Evolutionary conservation across 164 flowering plant species (phyloP).

Genomic region (Brasenia schreberi): DNA sequence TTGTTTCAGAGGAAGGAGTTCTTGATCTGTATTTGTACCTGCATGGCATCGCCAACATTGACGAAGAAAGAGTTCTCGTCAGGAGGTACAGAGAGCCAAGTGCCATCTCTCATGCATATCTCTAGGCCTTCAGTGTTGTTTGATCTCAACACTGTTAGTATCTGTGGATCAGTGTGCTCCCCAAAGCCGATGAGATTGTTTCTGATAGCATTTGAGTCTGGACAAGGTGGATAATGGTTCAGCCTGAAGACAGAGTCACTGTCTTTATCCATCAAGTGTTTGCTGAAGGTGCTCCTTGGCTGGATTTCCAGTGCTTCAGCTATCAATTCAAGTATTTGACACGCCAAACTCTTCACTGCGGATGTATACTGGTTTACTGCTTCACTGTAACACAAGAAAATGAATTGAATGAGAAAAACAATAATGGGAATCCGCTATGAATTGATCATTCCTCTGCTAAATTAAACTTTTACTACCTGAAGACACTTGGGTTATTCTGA

Average conservation of each 20-base stretch:
- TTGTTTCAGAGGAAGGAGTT: neutral
- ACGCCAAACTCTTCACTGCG: conserved; percentile 37
- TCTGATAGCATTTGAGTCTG: conserved; percentile 30
- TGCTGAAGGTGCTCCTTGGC: conserved; percentile 40
- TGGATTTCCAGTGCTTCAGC: conserved; percentile 48
- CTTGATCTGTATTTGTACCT: conserved; percentile 32
- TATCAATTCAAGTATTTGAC: conserved; percentile 43
- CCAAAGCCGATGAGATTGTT: conserved; percentile 67
- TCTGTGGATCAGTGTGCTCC: conserved; percentile 96
- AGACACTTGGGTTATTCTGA: conserved; percentile 26
- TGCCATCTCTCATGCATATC: conserved; percentile 61
- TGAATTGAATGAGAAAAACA: neutral
- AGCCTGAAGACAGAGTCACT: conserved; percentile 75
- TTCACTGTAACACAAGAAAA: conserved; percentile 16
- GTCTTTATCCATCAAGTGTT: conserved; percentile 40
- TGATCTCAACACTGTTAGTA: conserved; percentile 68
- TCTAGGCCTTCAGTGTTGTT: conserved; percentile 73
- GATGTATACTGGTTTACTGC: conserved; percentile 34
- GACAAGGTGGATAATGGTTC: conserved; percentile 82
- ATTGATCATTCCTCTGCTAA: neutral
- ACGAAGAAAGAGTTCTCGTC: conserved; percentile 73
- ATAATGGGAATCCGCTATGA: neutral
- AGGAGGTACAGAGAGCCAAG: conserved; percentile 82
- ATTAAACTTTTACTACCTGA: conserved; percentile 27
- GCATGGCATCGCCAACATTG: conserved; percentile 76